Evolutionary conservation across 352 stramenopile species (phyloP).

Genomic region (Globisporangium acanthophoron): DNA sequence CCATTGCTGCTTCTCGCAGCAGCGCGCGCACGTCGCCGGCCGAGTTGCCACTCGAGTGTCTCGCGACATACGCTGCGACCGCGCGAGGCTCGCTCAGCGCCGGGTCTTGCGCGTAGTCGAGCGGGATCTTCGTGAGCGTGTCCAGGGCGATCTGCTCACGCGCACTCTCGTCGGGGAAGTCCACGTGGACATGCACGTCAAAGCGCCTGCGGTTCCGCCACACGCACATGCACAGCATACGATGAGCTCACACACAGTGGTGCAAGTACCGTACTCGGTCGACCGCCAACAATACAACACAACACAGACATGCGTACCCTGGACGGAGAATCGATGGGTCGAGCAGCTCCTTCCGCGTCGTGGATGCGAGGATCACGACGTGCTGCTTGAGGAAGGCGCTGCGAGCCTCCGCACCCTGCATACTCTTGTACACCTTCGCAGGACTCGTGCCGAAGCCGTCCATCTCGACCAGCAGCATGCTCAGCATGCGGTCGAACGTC

Average conservation of each 20-base stretch:
- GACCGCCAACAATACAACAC: background rate
- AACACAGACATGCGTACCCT: slow-evolving; percentile 33
- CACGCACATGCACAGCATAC: background rate
- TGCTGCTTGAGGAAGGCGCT: slow-evolving; percentile 74
- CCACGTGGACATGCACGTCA: slow-evolving; percentile 68
- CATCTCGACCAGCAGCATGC: slow-evolving; percentile 89
- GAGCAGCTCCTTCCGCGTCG: slow-evolving; percentile 61
- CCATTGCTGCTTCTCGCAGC: slow-evolving; percentile 74
- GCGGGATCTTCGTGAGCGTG: slow-evolving; percentile 37
- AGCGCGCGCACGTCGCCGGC: slow-evolving; percentile 57
- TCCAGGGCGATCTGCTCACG: slow-evolving; percentile 44
- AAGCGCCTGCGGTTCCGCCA: slow-evolving; percentile 46
- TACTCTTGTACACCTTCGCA: slow-evolving; percentile 24
- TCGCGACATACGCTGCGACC: slow-evolving; percentile 46
- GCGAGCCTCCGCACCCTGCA: slow-evolving; percentile 31
- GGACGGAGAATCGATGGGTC: slow-evolving; percentile 84
- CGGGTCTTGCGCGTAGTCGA: slow-evolving; percentile 41
- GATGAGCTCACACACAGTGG: background rate
- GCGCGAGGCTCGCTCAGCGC: slow-evolving; percentile 21
- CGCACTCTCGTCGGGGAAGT: slow-evolving; percentile 52
- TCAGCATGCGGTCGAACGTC: slow-evolving; percentile 90
- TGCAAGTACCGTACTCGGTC: background rate
- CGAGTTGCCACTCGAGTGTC: slow-evolving; percentile 43
- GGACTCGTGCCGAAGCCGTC: slow-evolving; percentile 72
- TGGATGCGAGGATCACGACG: slow-evolving; percentile 83